Evolutionary conservation across 768 basidiomycete species (phyloP), one percentile per base, ranked within the genome.

Genomic region (Exsudoporus frostii): DNA sequence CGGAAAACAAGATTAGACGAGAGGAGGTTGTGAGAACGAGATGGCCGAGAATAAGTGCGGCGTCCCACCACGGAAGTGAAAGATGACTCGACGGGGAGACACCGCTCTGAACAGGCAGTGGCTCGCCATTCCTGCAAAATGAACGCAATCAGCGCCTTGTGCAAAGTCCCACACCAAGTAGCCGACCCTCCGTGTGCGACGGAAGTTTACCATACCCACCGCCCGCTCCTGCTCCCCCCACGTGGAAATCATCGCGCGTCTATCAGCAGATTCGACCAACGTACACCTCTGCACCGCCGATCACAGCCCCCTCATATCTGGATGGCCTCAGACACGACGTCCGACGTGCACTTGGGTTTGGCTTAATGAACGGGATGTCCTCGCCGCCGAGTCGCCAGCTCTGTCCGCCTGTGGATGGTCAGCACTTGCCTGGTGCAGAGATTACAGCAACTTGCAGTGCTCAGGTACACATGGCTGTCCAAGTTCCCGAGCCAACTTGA

Each of bases 81-180:
- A 34, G 25, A 45, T 48, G 50, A 54, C 52, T 56, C 51, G 45
- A 45, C 29, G 27, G 46, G 34, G 40, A 22, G 36, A 40, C 65
- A 62, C 59, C 20, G 57, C 65, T 69, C 46, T 49, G 43, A 48
- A 52, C 55, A 36, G 66, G 54, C 58, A 60, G 48, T 56, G 53
- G 48, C 11, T 54, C 40, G 38, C 62, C 57, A 51, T 60, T 60
- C 52, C 65, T 56, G 64, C 62, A 40, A 64, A 61, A 64, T 62
- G 55, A 63, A 63, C 25, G n/a, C 39, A 49, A 30, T 60, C 68
- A 68, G 63, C 33, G 68, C 54, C 57, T 50, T 34, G 46, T 22
- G 34, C 50, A 39, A 55, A 51, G 32, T 54, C 51, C 48, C 49
- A 56, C 57, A 55, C 55, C 55, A 53, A 40, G 39, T 41, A 20